A percentile compares a stretch with the other conserved stretches of the same genome.
Conservation (phyloP, 2,329 filamentous ascomycete genomes). For the Xylariales sp. region DNA sequence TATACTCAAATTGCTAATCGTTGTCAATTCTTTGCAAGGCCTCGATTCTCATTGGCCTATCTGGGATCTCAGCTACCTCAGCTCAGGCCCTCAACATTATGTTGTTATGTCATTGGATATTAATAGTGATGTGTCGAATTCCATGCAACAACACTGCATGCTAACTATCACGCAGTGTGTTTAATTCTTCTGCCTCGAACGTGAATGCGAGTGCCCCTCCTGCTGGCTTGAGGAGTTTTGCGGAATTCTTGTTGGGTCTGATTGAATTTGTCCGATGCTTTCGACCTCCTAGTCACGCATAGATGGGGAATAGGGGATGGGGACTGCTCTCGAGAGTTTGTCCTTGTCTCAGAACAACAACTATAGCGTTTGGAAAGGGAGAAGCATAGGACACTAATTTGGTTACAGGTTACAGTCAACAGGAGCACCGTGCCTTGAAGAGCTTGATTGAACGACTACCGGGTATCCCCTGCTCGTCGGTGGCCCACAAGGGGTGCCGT, state of each 20-base stretch:
- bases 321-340: slow-evolving; percentile 3
- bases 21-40: slow-evolving; percentile 12
- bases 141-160: slow-evolving; percentile 11
- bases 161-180: slow-evolving; percentile 17
- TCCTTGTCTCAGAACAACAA: slow-evolving; percentile 8
- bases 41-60: slow-evolving; percentile 20
- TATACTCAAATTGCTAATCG: slow-evolving; percentile 24
- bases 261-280: slow-evolving; percentile 3
- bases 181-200: background rate
- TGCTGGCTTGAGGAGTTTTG: background rate
- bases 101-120: slow-evolving; percentile 28
- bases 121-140: slow-evolving; percentile 22
- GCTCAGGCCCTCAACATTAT: slow-evolving; percentile 21
- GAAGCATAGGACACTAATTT: slow-evolving; percentile 23
- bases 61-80: slow-evolving; percentile 31
- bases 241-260: background rate
- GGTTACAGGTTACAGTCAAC: slow-evolving; percentile 15
- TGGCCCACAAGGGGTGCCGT: slow-evolving; percentile 26
- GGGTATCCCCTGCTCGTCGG: slow-evolving; percentile 29
- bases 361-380: background rate
- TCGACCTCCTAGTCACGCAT: background rate
- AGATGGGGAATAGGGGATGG: background rate
- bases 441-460: slow-evolving; percentile 34
- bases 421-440: slow-evolving; percentile 18
- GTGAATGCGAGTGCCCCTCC: slow-evolving; percentile 5